These are phyloP conservation scores for Pinus albicaulis DNA, from an alignment of 75 land plant species.

Conservation along the genomic window DNA sequence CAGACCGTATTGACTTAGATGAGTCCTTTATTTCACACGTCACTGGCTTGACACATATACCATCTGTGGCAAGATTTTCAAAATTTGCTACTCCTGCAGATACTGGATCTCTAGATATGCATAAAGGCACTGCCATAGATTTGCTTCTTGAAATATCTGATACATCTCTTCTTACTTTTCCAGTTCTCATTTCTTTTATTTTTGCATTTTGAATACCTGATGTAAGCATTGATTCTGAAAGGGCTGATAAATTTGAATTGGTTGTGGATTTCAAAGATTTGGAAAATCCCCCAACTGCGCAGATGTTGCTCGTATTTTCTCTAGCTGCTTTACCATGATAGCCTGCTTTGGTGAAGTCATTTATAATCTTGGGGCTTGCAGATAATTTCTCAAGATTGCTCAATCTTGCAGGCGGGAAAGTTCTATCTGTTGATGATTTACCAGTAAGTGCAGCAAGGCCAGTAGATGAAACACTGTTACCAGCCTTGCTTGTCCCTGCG, in stretches of 20 bases:
- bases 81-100: not conserved
- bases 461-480: not conserved
- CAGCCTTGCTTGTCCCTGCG: slow-evolving; percentile 9
- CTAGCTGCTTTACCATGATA: not conserved
- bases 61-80: slow-evolving; percentile 3
- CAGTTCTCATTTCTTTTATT: slow-evolving; percentile 2
- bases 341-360: not conserved
- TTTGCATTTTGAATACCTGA: not conserved
- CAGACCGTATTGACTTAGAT: not conserved
- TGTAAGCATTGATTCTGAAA: not conserved
- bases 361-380: not conserved
- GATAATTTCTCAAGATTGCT: slow-evolving; percentile 6
- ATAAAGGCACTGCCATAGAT: not conserved
- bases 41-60: slow-evolving; percentile 1
- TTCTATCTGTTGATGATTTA: not conserved
- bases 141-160: not conserved
- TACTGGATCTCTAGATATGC: not conserved
- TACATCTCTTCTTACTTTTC: slow-evolving; percentile 2
- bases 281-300: not conserved
- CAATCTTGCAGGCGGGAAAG: not conserved
- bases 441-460: not conserved
- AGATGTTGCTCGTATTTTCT: not conserved
- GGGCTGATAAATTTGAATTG: not conserved
- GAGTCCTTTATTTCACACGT: not conserved
- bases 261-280: not conserved